Base-by-base conservation (phyloP, 2,329 filamentous ascomycete species). In the Calonectria pseudoreteaudii region DNA sequence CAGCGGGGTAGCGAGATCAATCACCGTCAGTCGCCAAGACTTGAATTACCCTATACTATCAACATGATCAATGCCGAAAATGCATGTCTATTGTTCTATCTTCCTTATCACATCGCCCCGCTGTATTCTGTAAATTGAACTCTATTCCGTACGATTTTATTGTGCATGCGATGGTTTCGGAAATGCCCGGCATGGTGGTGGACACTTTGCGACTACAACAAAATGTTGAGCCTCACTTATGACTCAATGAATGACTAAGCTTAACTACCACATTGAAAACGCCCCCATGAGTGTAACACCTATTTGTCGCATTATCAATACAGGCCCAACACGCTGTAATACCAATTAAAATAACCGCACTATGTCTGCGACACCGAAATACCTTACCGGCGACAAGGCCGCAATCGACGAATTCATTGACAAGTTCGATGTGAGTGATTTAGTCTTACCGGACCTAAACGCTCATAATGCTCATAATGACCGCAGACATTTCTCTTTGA, bases 401-500 rank as follows among this genome's bases (percentile, higher is more conserved):
- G 94, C 91, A 56, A 94, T 98, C 79, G 91, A 93, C 65, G 92
- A 93, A 66, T 99, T 99, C 83, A 88, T 99, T 74, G 93, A 95
- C 86, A 92, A 92, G 82, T 99, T 98, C 82, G 97, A 99, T 88
- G 97, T 98, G 86, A 86, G 95, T 85, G 81, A 81, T 82, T 82
- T 79, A 75, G 38, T 31, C 49, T 4, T 20, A 36, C 47, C 56
- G 30, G 34, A 16, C 49, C 52, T 49, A 26, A 26, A 50, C 6
- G 31, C 31, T 41, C 7, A 34, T 31, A n/a, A 28, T 20, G 67
- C 70, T 73, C 6, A 76, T 56, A 18, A n/a, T 20, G 26, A 62
- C 18, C 73, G 72, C 79, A 98, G 95, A 92, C 94, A 44, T 98
- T 99, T 82, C 88, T 99, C 16, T 95, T 99, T 81, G 97, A 99